Conservation (phyloP, 106 monocot species). For the Dioscorea dumetorum region DNA sequence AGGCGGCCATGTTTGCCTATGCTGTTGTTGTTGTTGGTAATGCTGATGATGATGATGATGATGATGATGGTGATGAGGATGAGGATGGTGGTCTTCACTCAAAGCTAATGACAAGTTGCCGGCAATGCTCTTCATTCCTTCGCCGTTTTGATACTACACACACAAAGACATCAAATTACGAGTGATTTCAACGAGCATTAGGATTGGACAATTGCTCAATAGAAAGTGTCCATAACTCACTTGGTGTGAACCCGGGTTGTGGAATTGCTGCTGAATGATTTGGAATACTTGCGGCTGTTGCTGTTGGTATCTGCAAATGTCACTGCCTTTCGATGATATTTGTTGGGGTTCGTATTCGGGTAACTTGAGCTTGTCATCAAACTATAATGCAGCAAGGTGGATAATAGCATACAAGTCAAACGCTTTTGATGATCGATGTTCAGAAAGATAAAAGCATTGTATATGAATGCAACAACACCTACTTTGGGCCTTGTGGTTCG, state of each 20-base stretch:
- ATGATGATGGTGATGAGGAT: neutral
- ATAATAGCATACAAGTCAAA: neutral
- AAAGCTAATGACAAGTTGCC: constrained; percentile 19
- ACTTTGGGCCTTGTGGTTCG: constrained; percentile 25
- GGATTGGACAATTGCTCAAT: neutral
- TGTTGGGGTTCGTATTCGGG: neutral
- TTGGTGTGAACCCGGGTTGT: constrained; percentile 14
- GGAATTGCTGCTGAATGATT: constrained; percentile 9
- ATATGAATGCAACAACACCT: neutral
- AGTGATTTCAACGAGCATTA: neutral
- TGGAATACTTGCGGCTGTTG: constrained; percentile 6
- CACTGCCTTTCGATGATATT: neutral
- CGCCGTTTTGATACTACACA: constrained; percentile 7
- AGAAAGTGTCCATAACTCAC: neutral
- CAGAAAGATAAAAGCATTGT: neutral
- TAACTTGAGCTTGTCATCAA: constrained; percentile 27
- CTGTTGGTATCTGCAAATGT: constrained; percentile 9
- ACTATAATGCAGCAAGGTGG: constrained; percentile 7
- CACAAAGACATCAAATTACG: neutral
- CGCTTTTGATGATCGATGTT: neutral
- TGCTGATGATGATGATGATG: neutral
- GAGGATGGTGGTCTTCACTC: constrained; percentile 4
- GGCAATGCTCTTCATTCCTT: neutral
- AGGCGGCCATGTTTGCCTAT: neutral
- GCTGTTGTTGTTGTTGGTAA: constrained; percentile 13